These are phyloP conservation scores for Mycena venus DNA, from an alignment of 768 basidiomycete species.

Conservation along the genomic window DNA sequence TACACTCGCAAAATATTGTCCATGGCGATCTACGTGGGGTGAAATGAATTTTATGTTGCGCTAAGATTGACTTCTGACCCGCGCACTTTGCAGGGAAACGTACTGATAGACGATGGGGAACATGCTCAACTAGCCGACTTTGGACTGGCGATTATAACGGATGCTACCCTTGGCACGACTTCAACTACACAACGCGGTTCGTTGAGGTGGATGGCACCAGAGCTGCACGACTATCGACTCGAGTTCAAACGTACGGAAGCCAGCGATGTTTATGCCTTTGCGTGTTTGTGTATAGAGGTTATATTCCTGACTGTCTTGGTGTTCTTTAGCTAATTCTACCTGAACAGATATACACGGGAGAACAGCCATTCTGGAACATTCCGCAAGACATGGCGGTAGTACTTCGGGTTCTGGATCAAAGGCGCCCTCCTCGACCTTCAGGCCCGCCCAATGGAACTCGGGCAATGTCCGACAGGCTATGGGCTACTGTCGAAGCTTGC, in stretches of 20 bases:
- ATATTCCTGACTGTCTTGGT: background rate
- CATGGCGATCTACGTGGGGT: background rate
- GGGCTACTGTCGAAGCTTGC: background rate
- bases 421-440: constrained; percentile 3
- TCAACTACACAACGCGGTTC: background rate
- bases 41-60: background rate
- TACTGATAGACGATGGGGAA: background rate
- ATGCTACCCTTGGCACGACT: background rate
- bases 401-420: background rate
- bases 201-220: background rate
- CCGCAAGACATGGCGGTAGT: background rate
- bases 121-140: background rate
- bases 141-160: background rate
- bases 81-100: background rate
- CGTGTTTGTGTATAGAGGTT: background rate
- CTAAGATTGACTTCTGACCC: background rate
- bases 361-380: background rate
- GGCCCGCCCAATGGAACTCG: background rate
- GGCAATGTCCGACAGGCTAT: background rate
- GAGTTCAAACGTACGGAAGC: background rate
- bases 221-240: background rate
- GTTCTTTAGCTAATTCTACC: background rate
- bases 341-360: background rate
- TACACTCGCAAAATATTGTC: background rate
- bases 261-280: constrained; percentile 1